Evolutionary conservation across 345 rosid species (phyloP), one percentile per base, ranked within the genome.

Genomic region (Mangifera indica): DNA sequence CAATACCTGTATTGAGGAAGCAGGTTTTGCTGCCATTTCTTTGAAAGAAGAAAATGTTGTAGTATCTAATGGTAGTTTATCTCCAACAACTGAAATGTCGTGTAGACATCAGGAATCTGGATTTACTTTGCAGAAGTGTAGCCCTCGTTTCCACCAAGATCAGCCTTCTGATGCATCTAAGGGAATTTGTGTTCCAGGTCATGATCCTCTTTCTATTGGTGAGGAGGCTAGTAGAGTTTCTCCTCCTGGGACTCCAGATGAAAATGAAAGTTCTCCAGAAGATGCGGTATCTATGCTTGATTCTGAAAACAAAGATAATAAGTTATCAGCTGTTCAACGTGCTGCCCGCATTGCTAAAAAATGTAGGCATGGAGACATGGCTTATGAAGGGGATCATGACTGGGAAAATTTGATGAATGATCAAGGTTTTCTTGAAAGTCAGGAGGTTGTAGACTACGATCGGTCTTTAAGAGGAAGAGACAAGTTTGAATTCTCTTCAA

Each of bases 351-450:
- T 70, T 80, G 59, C 84, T 74, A 93, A 76, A 78, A 96, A 84
- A 84, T 91, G 87, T 57, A 89, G 92, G 81, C 91, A 77, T 76
- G 94, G 84, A 70, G 97, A 87, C 82, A 89, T 96, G 98, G 88
- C 93, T 85, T 91, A 89, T 77, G 97, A 87, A 75, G 97, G 97
- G 74, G 99, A 91, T 81, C 85, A 85, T 71, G 95, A 88, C 77
- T 96, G 94, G 98, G 98, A 91, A 69, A 81, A 70, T 70, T 77
- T 87, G 80, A 74, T 83, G 45, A 72, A 67, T 70, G 96, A 89
- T 79, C 96, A 85, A 73, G 85, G 80, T 56, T 89, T 91, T 82
- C 86, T 87, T 62, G 97, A 85, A 76, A 81, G 63, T 80, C 94
- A 86, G 52, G 85, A 79, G 51, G 74, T 63, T 74, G 72, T 71